Evolutionary conservation across 805 yeast genomes (phyloP), one percentile per base, ranked within the genome.

Genomic region (Yarrowia porcina): DNA sequence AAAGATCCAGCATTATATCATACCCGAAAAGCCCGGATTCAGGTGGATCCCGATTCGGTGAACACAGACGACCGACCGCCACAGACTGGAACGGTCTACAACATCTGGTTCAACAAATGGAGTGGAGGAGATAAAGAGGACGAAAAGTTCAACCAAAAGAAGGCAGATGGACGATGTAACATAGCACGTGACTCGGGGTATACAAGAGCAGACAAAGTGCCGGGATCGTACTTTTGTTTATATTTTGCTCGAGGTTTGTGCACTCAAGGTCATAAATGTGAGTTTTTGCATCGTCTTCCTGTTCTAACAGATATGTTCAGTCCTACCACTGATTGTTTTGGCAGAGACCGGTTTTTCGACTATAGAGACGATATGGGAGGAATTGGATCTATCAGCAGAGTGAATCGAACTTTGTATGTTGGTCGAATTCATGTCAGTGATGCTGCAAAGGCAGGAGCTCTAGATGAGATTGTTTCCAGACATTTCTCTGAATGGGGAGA

Each of bases 281-380:
- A 81, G 17, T 92, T 83, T 72, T 74, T 87, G 32, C 99, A 93
- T 72, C 77, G 97, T 60, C 71, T 89, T 7, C 98, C 99, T 0
- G 73, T 70, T 2, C 63, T 69, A 4, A 81, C 79, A 0, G 97
- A 92, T 69, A 73, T 77, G 38, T 78, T 78, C 49, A 80, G 85
- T 1, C 80, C 86, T 1, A 83, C 90, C 0, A 79, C 83, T 25
- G 99, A 93, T 74, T 92, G 97, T 70, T 93, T 93, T 78, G 98
- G 97, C 1, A 77, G 99, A 64, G 96, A 89, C 70, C 90, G 88
- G 72, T 87, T 87, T 66, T 79, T 88, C 1, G 88, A 84, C 52
- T 90, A 89, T 69, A 77, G 91, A 67, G 97, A 93, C 67, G 98
- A 93, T 74, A 91, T 91, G 97, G 84, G 88, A 28, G 99, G 99